These are phyloP conservation scores for Gossypium schwendimanii DNA, from an alignment of 441 rosid genomes.

Conservation along the genomic window DNA sequence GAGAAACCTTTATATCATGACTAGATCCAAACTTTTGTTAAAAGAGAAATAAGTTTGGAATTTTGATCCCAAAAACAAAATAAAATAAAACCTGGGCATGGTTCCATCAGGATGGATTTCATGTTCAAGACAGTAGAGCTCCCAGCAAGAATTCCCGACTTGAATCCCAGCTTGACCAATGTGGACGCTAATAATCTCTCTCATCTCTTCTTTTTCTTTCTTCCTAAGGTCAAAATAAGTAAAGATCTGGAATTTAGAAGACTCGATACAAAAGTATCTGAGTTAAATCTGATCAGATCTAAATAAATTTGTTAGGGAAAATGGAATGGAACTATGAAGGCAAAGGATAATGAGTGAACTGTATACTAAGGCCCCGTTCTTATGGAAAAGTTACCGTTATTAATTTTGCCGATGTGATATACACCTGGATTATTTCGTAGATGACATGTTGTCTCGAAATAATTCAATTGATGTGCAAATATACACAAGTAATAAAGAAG, in stretches of 20 bases:
- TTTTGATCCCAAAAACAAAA: background rate
- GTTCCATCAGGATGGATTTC: constrained; percentile 74
- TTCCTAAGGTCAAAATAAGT: background rate
- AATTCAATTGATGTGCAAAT: too few relatives aligned
- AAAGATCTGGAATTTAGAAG: background rate
- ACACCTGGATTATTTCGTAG: too few relatives aligned
- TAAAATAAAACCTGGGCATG: constrained; percentile 56
- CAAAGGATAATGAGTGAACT: background rate
- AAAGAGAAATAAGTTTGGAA: background rate
- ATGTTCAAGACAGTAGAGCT: constrained; percentile 29
- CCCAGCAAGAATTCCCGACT: constrained; percentile 79
- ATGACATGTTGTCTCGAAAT: too few relatives aligned
- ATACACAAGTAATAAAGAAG: too few relatives aligned
- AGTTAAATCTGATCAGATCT: background rate
- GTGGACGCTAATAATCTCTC: constrained; percentile 81
- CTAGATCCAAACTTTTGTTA: background rate
- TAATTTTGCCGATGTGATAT: too few relatives aligned
- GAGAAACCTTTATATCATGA: background rate
- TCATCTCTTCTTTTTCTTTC: constrained; percentile 30
- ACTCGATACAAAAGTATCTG: background rate
- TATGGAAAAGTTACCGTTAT: too few relatives aligned
- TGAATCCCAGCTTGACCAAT: constrained; percentile 88
- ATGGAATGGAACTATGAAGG: background rate
- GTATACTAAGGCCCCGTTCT: too few relatives aligned
- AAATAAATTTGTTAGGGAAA: background rate